Conservation (phyloP, 768 basidiomycete species). For the Mycena latifolia region DNA sequence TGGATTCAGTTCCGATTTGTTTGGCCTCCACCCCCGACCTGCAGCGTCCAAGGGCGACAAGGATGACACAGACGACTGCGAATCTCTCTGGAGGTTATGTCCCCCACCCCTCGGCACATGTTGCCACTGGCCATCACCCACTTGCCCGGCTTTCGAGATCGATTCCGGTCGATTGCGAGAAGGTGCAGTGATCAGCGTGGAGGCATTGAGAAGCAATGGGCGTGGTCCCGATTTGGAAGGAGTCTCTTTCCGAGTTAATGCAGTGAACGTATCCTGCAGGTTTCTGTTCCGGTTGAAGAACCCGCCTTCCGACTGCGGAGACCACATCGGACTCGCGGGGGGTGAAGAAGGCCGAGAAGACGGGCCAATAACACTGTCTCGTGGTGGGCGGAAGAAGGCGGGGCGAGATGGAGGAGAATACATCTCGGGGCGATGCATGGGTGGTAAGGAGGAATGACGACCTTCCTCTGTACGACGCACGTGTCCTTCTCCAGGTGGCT, state of each 20-base stretch:
- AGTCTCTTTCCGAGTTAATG: constrained; percentile 50
- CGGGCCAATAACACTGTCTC: constrained; percentile 63
- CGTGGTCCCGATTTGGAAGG: constrained; percentile 68
- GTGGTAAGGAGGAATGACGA: constrained; percentile 58
- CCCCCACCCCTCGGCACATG: constrained; percentile 58
- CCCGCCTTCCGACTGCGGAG: constrained; percentile 43
- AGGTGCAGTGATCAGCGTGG: constrained; percentile 54
- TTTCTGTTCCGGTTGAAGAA: constrained; percentile 53
- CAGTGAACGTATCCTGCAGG: constrained; percentile 58
- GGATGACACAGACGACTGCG: constrained; percentile 75
- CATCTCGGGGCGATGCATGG: constrained; percentile 46
- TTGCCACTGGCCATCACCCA: constrained; percentile 59
- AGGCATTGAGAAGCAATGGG: constrained; percentile 74
- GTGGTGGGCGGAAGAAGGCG: constrained; percentile 66
- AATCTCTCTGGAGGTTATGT: constrained; percentile 60
- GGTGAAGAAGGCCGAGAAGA: constrained; percentile 43
- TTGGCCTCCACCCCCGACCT: constrained; percentile 47
- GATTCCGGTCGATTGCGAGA: constrained; percentile 35
- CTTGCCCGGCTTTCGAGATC: constrained; percentile 51
- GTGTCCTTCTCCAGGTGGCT: constrained; percentile 12
- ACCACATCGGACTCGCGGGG: constrained; percentile 48
- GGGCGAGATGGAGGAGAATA: constrained; percentile 72
- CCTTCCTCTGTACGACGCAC: constrained; percentile 22
- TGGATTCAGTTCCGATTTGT: constrained; percentile 67
- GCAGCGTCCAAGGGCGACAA: constrained; percentile 68